phyloP scores from a whole-genome alignment of 179 eudicot genomes.

The Beta lomatogona region DNA sequence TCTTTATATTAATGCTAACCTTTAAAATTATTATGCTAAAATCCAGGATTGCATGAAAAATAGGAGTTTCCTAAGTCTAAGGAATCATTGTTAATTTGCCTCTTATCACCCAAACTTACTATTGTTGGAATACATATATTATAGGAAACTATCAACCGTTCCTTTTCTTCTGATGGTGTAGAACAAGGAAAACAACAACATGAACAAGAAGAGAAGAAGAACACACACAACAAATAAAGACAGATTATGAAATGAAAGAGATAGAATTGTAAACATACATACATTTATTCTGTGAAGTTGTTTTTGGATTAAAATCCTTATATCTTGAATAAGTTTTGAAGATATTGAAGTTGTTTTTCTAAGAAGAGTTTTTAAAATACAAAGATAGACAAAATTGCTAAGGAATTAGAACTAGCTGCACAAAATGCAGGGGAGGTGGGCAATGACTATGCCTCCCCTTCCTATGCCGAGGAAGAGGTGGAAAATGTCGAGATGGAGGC shows the following conservation, averaged over 20 bases:
- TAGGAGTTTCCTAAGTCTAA: conserved; percentile 20
- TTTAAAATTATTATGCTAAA: neutral
- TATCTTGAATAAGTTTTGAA: neutral
- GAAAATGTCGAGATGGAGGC: conserved; percentile 33
- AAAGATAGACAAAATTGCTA: conserved; percentile 27
- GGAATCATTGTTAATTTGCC: conserved; percentile 19
- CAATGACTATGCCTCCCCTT: conserved; percentile 38
- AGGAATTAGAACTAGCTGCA: conserved; percentile 21
- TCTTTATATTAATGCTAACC: neutral
- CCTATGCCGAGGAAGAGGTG: conserved; percentile 23
- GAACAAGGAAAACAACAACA: conserved; percentile 2
- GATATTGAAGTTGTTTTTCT: neutral
- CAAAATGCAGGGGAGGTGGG: conserved; percentile 35
- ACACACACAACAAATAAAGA: neutral
- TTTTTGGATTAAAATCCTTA: neutral
- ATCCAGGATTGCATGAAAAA: conserved; percentile 23
- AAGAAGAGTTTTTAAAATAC: neutral
- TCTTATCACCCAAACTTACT: neutral
- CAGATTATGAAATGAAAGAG: neutral
- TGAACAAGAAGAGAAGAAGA: neutral
- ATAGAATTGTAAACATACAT: neutral
- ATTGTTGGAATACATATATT: conserved; percentile 23
- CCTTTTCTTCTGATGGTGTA: conserved; percentile 22
- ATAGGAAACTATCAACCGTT: conserved; percentile 8
- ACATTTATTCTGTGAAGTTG: neutral